Percentiles rank a stretch among this genome's conserved stretches.
Conservation (phyloP, 179 eudicot genomes). For the Heliamphora pulchella region DNA sequence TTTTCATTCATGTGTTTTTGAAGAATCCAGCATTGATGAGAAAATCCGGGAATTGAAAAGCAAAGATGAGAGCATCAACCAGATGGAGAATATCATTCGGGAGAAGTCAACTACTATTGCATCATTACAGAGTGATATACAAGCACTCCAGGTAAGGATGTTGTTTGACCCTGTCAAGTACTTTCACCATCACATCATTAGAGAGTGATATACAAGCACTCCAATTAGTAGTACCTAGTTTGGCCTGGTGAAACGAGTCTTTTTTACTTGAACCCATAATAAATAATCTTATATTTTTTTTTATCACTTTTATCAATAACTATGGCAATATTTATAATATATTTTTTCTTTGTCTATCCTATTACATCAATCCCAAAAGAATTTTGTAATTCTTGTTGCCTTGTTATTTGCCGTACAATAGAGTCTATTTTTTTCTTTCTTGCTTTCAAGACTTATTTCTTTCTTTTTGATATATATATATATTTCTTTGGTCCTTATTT, state of each 20-base stretch:
- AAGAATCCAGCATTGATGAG: slow-evolving; percentile 48
- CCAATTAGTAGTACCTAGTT: neutral
- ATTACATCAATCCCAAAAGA: neutral
- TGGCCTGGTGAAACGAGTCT: neutral
- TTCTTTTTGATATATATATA: neutral
- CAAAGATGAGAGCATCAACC: slow-evolving; percentile 46
- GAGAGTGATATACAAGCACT: too few species aligned
- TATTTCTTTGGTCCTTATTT: neutral
- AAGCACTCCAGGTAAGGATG: slow-evolving; percentile 36
- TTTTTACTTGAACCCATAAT: too few species aligned
- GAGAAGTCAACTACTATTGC: slow-evolving; percentile 49
- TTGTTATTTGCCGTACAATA: neutral
- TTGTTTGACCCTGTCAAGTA: neutral
- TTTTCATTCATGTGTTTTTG: slow-evolving; percentile 6
- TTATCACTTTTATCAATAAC: too few species aligned
- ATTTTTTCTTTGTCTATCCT: neutral
- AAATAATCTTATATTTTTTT: too few species aligned
- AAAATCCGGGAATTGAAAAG: slow-evolving; percentile 32
- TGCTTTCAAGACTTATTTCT: neutral
- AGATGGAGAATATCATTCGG: slow-evolving; percentile 38
- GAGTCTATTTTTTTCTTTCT: neutral
- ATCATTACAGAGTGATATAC: slow-evolving; percentile 43
- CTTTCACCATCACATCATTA: neutral
- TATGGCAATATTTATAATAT: neutral
- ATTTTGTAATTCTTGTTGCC: neutral